Evolutionary conservation across 495 filamentous ascomycete species (phyloP).

Genomic region (Hypoxylon cercidicola): DNA sequence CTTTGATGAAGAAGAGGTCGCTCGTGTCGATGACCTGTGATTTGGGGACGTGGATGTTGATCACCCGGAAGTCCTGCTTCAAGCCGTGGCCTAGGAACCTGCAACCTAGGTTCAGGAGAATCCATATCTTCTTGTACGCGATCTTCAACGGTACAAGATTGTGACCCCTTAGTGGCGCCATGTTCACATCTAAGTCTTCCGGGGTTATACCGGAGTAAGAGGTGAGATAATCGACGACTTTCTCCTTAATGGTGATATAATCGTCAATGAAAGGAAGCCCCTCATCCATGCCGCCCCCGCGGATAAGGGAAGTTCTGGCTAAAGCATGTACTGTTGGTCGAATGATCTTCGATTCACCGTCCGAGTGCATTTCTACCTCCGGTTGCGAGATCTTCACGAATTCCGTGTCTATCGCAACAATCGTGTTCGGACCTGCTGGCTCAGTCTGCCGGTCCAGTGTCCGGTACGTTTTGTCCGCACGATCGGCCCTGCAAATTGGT

Average conservation of each 20-base stretch:
- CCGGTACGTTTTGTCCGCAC: conserved; percentile 60
- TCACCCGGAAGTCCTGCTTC: conserved; percentile 93
- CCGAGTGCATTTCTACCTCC: conserved; percentile 91
- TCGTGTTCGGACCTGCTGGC: conserved; percentile 72
- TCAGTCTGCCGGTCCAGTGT: conserved; percentile 72
- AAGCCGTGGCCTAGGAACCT: conserved; percentile 94
- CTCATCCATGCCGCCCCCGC: conserved; percentile 78
- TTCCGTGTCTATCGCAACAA: conserved; percentile 93
- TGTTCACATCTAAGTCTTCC: conserved; percentile 80
- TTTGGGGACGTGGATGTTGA: conserved; percentile 96
- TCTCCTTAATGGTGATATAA: conserved; percentile 89
- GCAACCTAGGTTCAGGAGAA: conserved; percentile 93
- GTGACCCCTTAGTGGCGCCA: conserved; percentile 67
- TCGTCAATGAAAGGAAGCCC: conserved; percentile 94
- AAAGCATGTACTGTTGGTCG: conserved; percentile 85
- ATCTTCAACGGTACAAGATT: conserved; percentile 86
- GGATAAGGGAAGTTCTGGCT: conserved; percentile 86
- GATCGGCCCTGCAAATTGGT: conserved; percentile 44
- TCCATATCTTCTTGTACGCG: conserved; percentile 98
- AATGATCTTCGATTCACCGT: conserved; percentile 86
- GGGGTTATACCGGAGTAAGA: conserved; percentile 88
- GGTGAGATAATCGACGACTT: conserved; percentile 95
- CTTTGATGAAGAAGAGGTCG: conserved; percentile 80
- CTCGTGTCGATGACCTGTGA: conserved; percentile 93
- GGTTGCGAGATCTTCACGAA: conserved; percentile 91